Base-by-base conservation (phyloP, 2,329 filamentous ascomycete genomes). In the Ascochyta rabiei region DNA sequence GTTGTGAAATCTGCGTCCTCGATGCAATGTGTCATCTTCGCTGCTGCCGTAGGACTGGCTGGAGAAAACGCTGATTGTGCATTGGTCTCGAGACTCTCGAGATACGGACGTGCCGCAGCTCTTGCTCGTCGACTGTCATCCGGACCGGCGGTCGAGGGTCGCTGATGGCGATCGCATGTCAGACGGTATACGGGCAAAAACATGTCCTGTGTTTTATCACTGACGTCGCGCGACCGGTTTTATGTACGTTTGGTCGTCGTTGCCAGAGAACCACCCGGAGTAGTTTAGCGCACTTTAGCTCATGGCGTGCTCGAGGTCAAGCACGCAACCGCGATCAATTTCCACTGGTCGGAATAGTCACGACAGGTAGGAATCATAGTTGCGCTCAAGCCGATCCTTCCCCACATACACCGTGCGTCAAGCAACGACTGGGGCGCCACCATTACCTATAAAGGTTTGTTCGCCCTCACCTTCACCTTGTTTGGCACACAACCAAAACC, bases 381-480 rank as follows among this genome's bases (percentile, higher is more conserved):
- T 34, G 56, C 34, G 46, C 39, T 45, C 51, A 53, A 37, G 39
- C 26, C 46, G 54, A 48, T 53, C 24, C 42, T 63, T 61, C 63
- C 61, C 64, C 64, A 66, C 61, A 64, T 59, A 46, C 57, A 52
- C 55, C 42, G 48, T 56, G 57, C 57, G 43, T 53, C 40, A 50
- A 15, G 45, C 13, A 43, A 50, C 47, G 35, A 45, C 43, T 40
- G 48, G 57, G 45, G 51, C 48, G 24, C 33, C 49, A 56, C 53
- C 41, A 30, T 28, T 45, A 48, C 49, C 43, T 63, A 65, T 65
- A 65, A 57, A 62, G 62, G 42, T 35, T 23, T 24, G 13, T 30
- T 31, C 33, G 52, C 53, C 41, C 56, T 59, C 58, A 54, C 51
- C 38, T 48, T 50, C 31, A 54, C 52, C 42, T 46, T 9, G 41